Percentiles rank a stretch among this genome's conserved stretches.
phyloP scores from a whole-genome alignment of 768 basidiomycete species.

The Filobasidium wieringae region DNA sequence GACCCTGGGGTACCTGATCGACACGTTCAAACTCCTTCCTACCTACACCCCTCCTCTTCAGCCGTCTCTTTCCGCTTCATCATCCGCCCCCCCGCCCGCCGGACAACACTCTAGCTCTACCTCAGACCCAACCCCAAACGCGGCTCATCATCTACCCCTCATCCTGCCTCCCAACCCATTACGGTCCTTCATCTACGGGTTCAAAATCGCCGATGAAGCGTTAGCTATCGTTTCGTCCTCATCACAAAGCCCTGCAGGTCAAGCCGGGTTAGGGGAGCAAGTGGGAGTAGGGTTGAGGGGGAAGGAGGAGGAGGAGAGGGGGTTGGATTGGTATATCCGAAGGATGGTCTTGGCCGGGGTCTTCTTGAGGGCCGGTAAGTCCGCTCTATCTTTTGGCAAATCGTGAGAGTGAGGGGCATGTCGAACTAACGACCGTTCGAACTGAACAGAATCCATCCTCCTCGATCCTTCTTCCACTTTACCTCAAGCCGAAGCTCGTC shows the following conservation, averaged over 20 bases:
- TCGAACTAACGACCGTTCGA: neutral
- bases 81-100: neutral
- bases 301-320: neutral
- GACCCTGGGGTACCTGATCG: neutral
- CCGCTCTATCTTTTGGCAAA: neutral
- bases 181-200: neutral
- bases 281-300: too few relatives aligned
- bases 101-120: neutral
- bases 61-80: neutral
- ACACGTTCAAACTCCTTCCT: neutral
- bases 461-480: neutral
- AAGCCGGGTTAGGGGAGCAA: neutral
- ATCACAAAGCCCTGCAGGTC: neutral
- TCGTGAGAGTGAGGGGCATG: neutral
- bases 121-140: neutral
- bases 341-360: slow-evolving; percentile 4
- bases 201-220: slow-evolving; percentile 10
- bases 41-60: neutral
- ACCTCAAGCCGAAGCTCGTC: neutral
- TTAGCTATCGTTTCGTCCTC: neutral
- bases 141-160: neutral
- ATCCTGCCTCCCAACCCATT: slow-evolving; percentile 1
- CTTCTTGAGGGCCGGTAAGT: slow-evolving; percentile 12
- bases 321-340: slow-evolving; percentile 10
- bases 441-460: neutral